phyloP scores from a whole-genome alignment of 257 asterid species.

The Nicotiana otophora region DNA sequence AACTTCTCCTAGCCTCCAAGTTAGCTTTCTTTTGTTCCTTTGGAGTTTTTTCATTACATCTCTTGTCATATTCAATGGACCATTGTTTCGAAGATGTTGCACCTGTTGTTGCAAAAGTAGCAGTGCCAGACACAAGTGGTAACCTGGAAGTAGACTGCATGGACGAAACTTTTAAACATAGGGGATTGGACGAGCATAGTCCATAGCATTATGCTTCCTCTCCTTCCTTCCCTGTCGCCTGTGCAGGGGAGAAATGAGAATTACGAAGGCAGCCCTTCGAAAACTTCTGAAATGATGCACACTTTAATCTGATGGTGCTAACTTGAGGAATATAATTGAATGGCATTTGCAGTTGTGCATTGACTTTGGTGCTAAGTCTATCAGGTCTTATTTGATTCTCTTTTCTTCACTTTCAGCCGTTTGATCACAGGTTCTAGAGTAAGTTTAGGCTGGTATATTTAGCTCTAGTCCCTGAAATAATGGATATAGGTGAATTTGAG shows the following conservation, averaged over 20 bases:
- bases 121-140: neutral
- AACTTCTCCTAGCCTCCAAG: neutral
- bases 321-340: neutral
- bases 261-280: neutral
- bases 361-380: neutral
- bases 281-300: neutral
- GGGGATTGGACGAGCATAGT: neutral
- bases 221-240: neutral
- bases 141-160: neutral
- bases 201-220: neutral
- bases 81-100: neutral
- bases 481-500: neutral
- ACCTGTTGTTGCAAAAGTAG: neutral
- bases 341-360: neutral
- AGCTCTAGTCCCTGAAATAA: neutral
- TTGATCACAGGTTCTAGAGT: neutral
- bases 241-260: neutral
- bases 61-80: neutral
- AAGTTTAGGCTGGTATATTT: neutral
- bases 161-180: neutral
- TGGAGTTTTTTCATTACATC: neutral
- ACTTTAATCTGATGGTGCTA: neutral
- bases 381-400: neutral
- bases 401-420: neutral
- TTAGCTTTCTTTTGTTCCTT: neutral